Evolutionary conservation across 179 eudicot genomes (phyloP), one percentile per base, ranked within the genome.

Genomic region (Nepenthes alata): DNA sequence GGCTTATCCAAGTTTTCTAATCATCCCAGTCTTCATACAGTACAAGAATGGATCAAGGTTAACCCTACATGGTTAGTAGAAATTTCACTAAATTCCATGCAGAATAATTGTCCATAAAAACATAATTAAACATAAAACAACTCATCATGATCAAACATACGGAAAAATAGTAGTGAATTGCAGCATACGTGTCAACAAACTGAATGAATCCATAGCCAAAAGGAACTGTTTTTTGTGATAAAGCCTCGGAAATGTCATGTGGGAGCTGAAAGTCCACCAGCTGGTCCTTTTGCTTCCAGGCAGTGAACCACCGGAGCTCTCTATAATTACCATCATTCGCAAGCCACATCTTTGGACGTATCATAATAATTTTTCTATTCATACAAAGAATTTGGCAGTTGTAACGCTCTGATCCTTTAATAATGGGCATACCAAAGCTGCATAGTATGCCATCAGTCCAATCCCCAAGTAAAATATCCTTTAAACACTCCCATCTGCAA

Each of bases 271-370:
- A 89, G 53, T 93, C 88, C 57, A 68, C 85, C 64, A 89, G 68
- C 58, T 78, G 75, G 35, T 82, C 77, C 61, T 77, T 81, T n/a
- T 77, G 88, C 76, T 89, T 89, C 98, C 98, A 93, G 39, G 93
- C 81, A 35, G 96, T 85, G 72, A 86, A 93, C 98, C 96, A 93
- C 4, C 95, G 74, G 9, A 89, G 95, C 70, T 93, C 98, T 74
- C 96, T 80, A 62, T 89, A 89, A 70, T 93, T 93, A 0, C 97
- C 97, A 65, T 89, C 98, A 74, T 93, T 89, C 44, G 97, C 98
- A 58, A 93, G 95, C 83, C 90, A 89, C 87, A 83, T 80, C 75
- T 93, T 93, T 2, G 98, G 95, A 5, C 97, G 88, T 54, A 87
- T 93, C 98, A 93, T 83, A 69, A 93, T 70, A 56, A 93, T 89